Conservation (phyloP, 73 alveolate genomes). For the Paramecium pentaurelia region DNA sequence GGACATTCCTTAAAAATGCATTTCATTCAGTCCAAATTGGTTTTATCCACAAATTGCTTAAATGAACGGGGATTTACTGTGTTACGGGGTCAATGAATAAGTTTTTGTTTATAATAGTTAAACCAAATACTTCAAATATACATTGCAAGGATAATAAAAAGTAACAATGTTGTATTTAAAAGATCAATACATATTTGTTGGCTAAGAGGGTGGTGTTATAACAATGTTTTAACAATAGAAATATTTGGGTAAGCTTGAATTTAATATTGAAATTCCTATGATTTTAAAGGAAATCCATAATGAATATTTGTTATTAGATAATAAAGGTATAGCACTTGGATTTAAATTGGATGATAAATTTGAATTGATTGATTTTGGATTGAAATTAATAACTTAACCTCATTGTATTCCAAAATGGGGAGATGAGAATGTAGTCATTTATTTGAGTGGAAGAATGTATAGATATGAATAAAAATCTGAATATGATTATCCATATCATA, state of each 20-base stretch:
- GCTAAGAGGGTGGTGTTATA: conserved; percentile 17
- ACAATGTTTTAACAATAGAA: conserved; percentile 11
- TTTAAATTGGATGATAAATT: neutral
- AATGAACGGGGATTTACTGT: neutral
- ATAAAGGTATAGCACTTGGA: neutral
- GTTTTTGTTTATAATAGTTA: neutral
- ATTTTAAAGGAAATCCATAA: neutral
- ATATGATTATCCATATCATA: neutral
- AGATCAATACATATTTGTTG: neutral
- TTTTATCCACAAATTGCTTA: conserved; percentile 1
- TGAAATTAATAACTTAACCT: neutral
- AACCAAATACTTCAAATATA: neutral
- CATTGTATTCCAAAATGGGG: conserved; percentile 39
- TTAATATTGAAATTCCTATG: neutral
- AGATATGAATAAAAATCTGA: neutral
- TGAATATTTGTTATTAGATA: neutral
- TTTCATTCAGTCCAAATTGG: conserved; percentile 47
- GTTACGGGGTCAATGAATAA: conserved; percentile 11
- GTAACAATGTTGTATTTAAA: neutral
- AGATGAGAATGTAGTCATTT: neutral
- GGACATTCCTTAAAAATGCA: neutral
- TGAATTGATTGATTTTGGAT: neutral
- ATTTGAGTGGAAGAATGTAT: conserved; percentile 12
- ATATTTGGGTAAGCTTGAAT: neutral
- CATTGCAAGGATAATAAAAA: neutral